phyloP scores from a whole-genome alignment of 169 alveolate genomes.

The Eimeria acervulina region DNA sequence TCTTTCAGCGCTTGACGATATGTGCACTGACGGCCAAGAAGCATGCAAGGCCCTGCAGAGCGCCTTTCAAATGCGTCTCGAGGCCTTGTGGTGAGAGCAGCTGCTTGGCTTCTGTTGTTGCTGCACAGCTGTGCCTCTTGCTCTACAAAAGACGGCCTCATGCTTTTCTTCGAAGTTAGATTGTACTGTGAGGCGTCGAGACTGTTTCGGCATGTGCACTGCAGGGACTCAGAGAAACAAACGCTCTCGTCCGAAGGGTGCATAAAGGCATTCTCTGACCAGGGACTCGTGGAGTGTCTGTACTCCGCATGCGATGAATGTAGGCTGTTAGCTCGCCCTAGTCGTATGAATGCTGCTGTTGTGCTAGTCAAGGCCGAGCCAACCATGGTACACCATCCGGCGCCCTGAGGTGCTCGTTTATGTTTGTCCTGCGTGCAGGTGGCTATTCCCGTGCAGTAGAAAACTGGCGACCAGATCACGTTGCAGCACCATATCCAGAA shows the following conservation, averaged over 20 bases:
- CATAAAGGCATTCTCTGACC: slow-evolving; percentile 55
- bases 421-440: slow-evolving; percentile 46
- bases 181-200: not conserved
- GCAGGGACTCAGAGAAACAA: slow-evolving; percentile 67
- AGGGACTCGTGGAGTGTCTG: slow-evolving; percentile 69
- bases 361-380: not conserved
- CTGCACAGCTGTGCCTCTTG: not conserved
- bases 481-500: not conserved
- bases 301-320: slow-evolving; percentile 69
- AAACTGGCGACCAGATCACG: slow-evolving; percentile 31
- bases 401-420: not conserved
- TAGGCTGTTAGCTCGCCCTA: not conserved
- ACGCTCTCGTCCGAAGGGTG: slow-evolving; percentile 30
- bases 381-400: not conserved
- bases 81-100: slow-evolving; percentile 49
- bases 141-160: not conserved
- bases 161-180: not conserved
- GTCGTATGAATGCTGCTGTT: not conserved
- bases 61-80: slow-evolving; percentile 12
- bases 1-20: slow-evolving; percentile 51
- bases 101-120: not conserved
- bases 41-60: slow-evolving; percentile 31
- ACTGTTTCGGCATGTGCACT: not conserved
- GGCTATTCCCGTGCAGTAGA: slow-evolving; percentile 63
- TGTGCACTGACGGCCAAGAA: slow-evolving; percentile 67